phyloP scores from a whole-genome alignment of 2,329 filamentous ascomycete genomes.

The Fusarium coicis region DNA sequence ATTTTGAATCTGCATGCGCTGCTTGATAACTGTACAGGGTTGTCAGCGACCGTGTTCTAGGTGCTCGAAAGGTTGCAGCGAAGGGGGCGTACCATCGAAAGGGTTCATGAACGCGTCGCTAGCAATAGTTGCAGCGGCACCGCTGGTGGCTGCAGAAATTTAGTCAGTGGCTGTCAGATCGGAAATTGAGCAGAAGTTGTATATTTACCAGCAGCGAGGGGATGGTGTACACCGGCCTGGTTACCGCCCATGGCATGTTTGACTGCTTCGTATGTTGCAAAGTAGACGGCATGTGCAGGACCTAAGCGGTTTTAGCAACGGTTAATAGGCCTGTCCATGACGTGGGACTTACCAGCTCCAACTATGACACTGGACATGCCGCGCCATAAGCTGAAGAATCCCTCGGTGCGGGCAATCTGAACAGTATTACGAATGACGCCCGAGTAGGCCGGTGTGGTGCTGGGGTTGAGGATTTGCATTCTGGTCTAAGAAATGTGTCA shows the following conservation, averaged over 20 bases:
- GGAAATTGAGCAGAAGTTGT: neutral
- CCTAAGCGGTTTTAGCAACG: conserved; percentile 63
- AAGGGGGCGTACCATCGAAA: conserved; percentile 81
- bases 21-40: conserved; percentile 85
- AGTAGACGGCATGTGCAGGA: conserved; percentile 97
- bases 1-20: conserved; percentile 98
- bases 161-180: conserved; percentile 11
- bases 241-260: conserved; percentile 98
- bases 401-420: conserved; percentile 90
- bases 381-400: conserved; percentile 91
- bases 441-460: conserved; percentile 82
- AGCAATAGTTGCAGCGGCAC: conserved; percentile 93
- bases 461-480: conserved; percentile 95
- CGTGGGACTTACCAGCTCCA: conserved; percentile 78
- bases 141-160: conserved; percentile 77
- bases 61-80: conserved; percentile 41
- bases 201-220: conserved; percentile 84
- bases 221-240: conserved; percentile 86
- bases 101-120: conserved; percentile 99
- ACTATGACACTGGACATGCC: conserved; percentile 96
- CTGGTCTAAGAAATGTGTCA: conserved; percentile 73
- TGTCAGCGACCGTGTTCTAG: conserved; percentile 1
- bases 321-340: neutral
- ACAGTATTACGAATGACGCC: conserved; percentile 93
- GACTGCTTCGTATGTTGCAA: conserved; percentile 96